phyloP scores from a whole-genome alignment of 257 asterid genomes.

The Plantago major region DNA sequence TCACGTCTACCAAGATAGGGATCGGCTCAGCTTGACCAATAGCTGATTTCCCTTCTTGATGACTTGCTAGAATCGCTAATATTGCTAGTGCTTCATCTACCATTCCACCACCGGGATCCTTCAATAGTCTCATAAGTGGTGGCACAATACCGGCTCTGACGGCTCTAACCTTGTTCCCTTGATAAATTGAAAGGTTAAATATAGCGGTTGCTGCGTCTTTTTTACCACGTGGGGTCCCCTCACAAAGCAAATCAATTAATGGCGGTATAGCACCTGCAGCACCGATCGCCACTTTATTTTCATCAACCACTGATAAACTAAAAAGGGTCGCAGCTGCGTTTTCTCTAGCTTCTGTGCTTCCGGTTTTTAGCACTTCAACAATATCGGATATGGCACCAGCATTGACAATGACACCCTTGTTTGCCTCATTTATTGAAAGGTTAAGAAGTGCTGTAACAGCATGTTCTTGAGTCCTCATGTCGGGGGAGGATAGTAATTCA shows the following conservation, averaged over 20 bases:
- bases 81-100: conserved; percentile 89
- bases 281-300: conserved; percentile 89
- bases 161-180: conserved; percentile 87
- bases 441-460: conserved; percentile 91
- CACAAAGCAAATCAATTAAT: conserved; percentile 70
- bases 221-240: conserved; percentile 87
- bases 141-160: conserved; percentile 82
- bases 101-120: conserved; percentile 93
- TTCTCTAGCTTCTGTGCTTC: conserved; percentile 84
- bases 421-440: conserved; percentile 82
- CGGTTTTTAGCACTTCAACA: conserved; percentile 68
- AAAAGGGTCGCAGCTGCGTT: conserved; percentile 95
- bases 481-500: conserved; percentile 69
- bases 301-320: conserved; percentile 78
- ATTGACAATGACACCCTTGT: conserved; percentile 77
- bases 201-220: conserved; percentile 97
- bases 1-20: conserved; percentile 59
- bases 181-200: conserved; percentile 82
- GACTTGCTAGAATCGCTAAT: conserved; percentile 83
- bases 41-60: conserved; percentile 76
- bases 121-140: conserved; percentile 62
- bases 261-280: conserved; percentile 93
- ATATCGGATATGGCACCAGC: conserved; percentile 90
- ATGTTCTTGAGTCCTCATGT: conserved; percentile 81
- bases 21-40: conserved; percentile 68